Evolutionary conservation across 495 filamentous ascomycete species (phyloP), one percentile per base, ranked within the genome.

Genomic region (Achaetomiella virescens): DNA sequence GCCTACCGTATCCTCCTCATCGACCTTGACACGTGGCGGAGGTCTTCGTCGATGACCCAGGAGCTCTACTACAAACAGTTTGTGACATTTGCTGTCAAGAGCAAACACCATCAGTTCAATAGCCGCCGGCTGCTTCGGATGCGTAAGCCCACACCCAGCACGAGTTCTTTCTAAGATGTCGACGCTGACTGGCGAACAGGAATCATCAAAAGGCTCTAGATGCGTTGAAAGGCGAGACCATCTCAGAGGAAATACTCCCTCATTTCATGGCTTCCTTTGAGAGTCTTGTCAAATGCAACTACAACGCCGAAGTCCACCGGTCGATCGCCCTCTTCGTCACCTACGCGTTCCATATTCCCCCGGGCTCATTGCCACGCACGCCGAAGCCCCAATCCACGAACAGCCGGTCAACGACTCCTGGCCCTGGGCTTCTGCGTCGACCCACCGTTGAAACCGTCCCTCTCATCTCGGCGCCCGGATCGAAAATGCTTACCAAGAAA

Each of bases 41-140:
- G 82, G 67, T 87, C 87, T 35, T 85, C 84, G 40, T 55, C 78
- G 4, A 71, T 79, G 21, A 86, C 91, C 3, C 88, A 96, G 60
- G 84, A 87, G 57, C 73, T 95, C 17, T 98, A 96, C 69, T 97
- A 96, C 72, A 81, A 84, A 27, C 93, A 97, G 70, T 97, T 97
- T 63, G 76, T 86, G 56, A 81, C 78, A 1, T 96, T 98, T 73
- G 85, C 86, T 15, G 77, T 84, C 15, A 82, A 80, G 54, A 97
- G 91, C 79, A 91, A 91, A 61, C 86, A 91, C 61, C 90, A 90
- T 62, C 83, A 88, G 50, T 97, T 96, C 73, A 98, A 98, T 66
- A 81, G 82, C 46, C 88, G 87, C 63, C 81, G 93, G 24, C 71
- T 97, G 46, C 77, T 85, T 62, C 78, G 91, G 58, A 97, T 97